Evolutionary conservation across 208 protist genomes (phyloP).

Genomic region (Willaertia magna): DNA sequence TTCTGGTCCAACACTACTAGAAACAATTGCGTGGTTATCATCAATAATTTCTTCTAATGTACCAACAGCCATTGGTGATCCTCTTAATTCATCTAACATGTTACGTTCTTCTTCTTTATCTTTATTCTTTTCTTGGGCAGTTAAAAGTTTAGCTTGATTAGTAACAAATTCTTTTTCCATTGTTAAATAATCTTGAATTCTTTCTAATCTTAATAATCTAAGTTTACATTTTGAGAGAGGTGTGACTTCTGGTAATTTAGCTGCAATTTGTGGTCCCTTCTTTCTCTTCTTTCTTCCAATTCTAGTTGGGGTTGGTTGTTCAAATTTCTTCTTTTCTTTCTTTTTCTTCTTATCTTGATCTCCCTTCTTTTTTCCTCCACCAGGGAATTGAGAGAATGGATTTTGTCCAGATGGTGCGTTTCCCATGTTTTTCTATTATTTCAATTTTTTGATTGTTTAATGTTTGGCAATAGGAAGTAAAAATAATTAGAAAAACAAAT

Average conservation of each 20-base stretch:
- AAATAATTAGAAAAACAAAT: too few species aligned
- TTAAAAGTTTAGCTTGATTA: slow-evolving; percentile 16
- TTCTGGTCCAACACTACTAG: slow-evolving; percentile 75
- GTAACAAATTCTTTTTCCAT: slow-evolving; percentile 98
- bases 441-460: too few species aligned
- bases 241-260: slow-evolving; percentile 67
- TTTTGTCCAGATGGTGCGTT: background rate
- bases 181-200: slow-evolving; percentile 97
- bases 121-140: slow-evolving; percentile 3
- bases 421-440: background rate
- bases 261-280: slow-evolving; percentile 8
- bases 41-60: slow-evolving; percentile 99
- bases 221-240: slow-evolving; percentile 92
- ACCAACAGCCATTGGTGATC: slow-evolving; percentile 91
- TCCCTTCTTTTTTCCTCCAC: background rate
- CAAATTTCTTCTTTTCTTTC: slow-evolving; percentile 75
- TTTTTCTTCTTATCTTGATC: slow-evolving; percentile 19
- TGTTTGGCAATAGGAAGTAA: too few species aligned
- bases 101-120: slow-evolving; percentile 64
- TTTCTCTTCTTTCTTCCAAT: slow-evolving; percentile 56
- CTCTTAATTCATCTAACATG: slow-evolving; percentile 93
- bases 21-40: slow-evolving; percentile 98
- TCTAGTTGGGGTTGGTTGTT: slow-evolving; percentile 77
- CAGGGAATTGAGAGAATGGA: background rate
- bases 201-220: slow-evolving; percentile 87